Base-by-base conservation (phyloP, 148 eudicot species). In the Rhododendron mucronatum region DNA sequence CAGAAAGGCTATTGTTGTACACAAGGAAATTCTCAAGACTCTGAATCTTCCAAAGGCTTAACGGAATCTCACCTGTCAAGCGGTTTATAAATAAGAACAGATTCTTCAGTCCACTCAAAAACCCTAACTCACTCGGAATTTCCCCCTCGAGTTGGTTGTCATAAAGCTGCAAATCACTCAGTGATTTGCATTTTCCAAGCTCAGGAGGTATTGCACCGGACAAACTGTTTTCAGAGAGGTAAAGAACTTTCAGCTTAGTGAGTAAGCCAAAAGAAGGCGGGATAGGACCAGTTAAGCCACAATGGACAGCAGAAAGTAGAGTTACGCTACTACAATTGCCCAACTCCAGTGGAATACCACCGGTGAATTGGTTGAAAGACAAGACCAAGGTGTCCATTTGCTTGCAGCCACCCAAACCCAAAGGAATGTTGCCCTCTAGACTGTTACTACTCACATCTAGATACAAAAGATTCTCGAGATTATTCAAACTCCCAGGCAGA, bases 121-220 rank as follows among this genome's bases (percentile, higher is more conserved):
- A 86, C 83, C 94, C 96, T 69, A 96, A 83, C 82, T 96, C 94
- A 45, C 87, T 85, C 4, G 97, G 98, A 61, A 96, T 91, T 35
- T 82, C 89, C 63, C 97, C 96, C 86, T 92, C 95, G 2, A 96
- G 91, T 77, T 88, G 90, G 90, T 94, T 96, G 16, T 67, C 89
- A 74, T 85, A 86, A 37, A 96, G 80, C 74, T 78, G 82, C 86
- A 96, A 83, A 83, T 81, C 89, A 50, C 67, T 86, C 85, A 96
- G 87, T 12, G 91, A 87, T 82, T 86, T 80, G 80, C 96, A 94
- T 14, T 92, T 91, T 2, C 98, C 98, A 55, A 96, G 93, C 87
- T 94, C 95, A 13, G 93, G 90, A 26, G 96, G 97, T 74, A 96
- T 94, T 20, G 61, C 87, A 21, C 98, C 97, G 1, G 95, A 90